These are phyloP conservation scores for Arachnopeziza araneosa DNA, from an alignment of 2,329 filamentous ascomycete species.

Conservation along the genomic window DNA sequence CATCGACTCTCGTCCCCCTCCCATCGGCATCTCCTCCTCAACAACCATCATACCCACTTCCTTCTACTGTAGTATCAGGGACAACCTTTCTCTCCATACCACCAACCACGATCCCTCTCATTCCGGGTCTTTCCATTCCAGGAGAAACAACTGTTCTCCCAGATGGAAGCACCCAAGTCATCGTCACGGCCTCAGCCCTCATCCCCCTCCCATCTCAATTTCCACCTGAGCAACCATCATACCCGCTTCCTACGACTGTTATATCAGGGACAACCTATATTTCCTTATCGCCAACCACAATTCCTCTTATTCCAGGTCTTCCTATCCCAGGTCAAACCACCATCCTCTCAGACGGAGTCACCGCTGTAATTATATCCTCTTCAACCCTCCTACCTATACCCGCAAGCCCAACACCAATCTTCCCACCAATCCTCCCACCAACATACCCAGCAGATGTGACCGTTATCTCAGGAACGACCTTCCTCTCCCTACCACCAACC, in stretches of 20 bases:
- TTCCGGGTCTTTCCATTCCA: not conserved
- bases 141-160: constrained; percentile 1
- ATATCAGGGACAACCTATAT: constrained; percentile 1
- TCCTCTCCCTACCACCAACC: constrained; percentile 5
- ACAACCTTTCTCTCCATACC: not conserved
- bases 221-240: not conserved
- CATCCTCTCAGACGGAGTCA: constrained; percentile 2
- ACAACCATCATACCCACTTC: not conserved
- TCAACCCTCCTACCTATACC: not conserved
- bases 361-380: constrained; percentile 7
- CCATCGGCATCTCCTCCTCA: not conserved
- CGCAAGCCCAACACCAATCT: no score
- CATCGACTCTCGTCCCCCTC: not conserved
- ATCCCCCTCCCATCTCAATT: not conserved
- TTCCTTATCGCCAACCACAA: constrained; percentile 2
- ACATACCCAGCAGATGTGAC: not conserved
- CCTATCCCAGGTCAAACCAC: not conserved
- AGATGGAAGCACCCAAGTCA: constrained; percentile 3
- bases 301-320: not conserved
- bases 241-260: not conserved
- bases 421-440: no score
- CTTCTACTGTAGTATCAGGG: not conserved
- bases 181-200: not conserved
- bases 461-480: not conserved
- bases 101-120: not conserved